These are phyloP conservation scores for Sporormia fimetaria DNA, from an alignment of 495 filamentous ascomycete genomes.

Conservation along the genomic window DNA sequence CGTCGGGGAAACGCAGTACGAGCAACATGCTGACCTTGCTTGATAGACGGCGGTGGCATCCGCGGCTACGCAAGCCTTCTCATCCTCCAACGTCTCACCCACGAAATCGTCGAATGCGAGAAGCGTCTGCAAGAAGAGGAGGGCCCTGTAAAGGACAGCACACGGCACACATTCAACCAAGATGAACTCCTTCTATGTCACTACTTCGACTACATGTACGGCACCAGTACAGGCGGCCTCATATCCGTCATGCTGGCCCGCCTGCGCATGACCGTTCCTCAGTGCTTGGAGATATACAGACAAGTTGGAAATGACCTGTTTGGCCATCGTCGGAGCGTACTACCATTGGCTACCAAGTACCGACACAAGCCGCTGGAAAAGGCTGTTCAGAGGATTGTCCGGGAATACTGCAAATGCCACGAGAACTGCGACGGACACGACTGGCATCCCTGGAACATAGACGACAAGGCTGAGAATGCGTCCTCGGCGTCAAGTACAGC, in stretches of 20 bases:
- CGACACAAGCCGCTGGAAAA: conserved; percentile 34
- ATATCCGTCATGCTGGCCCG: conserved; percentile 46
- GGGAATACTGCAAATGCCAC: conserved; percentile 30
- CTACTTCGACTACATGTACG: conserved; percentile 42
- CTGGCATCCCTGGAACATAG: conserved; percentile 31
- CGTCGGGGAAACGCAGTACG: not conserved
- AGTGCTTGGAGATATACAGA: conserved; percentile 41
- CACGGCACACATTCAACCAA: conserved; percentile 22
- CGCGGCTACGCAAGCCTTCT: conserved; percentile 34
- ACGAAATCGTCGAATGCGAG: conserved; percentile 34
- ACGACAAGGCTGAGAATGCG: conserved; percentile 3
- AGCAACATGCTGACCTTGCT: conserved; percentile 8
- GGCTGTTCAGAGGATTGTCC: conserved; percentile 35
- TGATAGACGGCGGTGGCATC: conserved; percentile 35
- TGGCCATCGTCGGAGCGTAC: conserved; percentile 29
- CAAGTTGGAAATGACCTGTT: conserved; percentile 39
- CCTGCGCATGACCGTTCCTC: conserved; percentile 41
- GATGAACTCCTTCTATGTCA: conserved; percentile 36
- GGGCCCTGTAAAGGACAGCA: conserved; percentile 4
- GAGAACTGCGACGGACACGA: conserved; percentile 31
- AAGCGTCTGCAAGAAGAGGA: conserved; percentile 28
- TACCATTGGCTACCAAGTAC: conserved; percentile 37
- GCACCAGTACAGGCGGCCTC: conserved; percentile 35
- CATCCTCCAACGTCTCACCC: conserved; percentile 33
- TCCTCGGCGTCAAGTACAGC: conserved; percentile 14